Evolutionary conservation across 2,329 filamentous ascomycete species (phyloP).

Genomic region (Aureobasidium vineae): DNA sequence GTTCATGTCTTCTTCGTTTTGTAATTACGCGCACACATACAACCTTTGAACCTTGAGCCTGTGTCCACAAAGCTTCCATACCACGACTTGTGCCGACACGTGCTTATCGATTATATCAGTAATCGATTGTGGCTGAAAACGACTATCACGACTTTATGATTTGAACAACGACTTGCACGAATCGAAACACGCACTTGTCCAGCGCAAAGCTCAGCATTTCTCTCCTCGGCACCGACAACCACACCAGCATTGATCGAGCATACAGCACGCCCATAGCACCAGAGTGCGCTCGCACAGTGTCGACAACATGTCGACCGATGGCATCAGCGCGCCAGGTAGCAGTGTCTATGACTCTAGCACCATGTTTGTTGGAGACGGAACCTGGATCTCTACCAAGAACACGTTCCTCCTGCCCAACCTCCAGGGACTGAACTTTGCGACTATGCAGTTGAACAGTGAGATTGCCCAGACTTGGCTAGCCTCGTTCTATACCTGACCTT

Average conservation of each 20-base stretch:
- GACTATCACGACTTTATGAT: constrained; percentile 24
- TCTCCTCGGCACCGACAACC: not conserved
- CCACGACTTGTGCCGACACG: not conserved
- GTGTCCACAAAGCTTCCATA: constrained; percentile 11
- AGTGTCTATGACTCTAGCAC: constrained; percentile 71
- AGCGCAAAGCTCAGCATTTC: not conserved
- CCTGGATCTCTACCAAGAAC: constrained; percentile 76
- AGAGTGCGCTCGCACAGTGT: constrained; percentile 6
- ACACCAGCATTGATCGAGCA: not conserved
- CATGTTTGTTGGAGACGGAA: constrained; percentile 77
- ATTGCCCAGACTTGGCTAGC: constrained; percentile 6
- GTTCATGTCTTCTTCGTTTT: not conserved
- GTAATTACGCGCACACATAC: constrained; percentile 15
- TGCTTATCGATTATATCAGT: constrained; percentile 17
- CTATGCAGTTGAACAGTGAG: constrained; percentile 80
- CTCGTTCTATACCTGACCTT: constrained; percentile 3
- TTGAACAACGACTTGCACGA: not conserved
- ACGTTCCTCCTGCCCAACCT: constrained; percentile 76
- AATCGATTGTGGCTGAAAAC: constrained; percentile 16
- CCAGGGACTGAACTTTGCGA: constrained; percentile 72
- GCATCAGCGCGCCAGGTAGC: constrained; percentile 65
- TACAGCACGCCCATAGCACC: not conserved
- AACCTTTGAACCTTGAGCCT: not conserved
- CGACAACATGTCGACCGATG: constrained; percentile 18
- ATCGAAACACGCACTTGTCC: not conserved